A percentile compares a stretch with the other conserved stretches of the same genome.
Evolutionary conservation across 2,329 filamentous ascomycete species (phyloP).

Genomic region (Cladosporium sp.): DNA sequence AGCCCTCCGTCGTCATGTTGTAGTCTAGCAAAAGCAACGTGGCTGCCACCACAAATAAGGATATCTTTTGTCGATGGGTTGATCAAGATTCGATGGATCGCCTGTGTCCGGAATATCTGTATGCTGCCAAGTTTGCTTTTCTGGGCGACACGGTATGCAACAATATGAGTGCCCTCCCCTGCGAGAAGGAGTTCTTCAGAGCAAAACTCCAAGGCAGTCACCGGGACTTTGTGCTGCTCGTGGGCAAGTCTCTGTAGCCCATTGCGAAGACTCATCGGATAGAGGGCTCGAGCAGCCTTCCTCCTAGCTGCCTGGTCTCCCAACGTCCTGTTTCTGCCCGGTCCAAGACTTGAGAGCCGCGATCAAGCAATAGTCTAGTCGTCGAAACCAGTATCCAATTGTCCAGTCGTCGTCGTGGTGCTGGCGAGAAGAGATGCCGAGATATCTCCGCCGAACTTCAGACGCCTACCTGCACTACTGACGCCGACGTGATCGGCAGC

Average conservation of each 20-base stretch:
- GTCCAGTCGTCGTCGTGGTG: too few species aligned
- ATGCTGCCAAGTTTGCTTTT: conserved; percentile 30
- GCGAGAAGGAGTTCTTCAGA: conserved; percentile 34
- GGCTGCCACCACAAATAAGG: conserved; percentile 68
- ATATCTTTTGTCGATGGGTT: conserved; percentile 32
- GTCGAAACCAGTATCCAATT: too few species aligned
- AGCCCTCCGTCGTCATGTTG: neutral
- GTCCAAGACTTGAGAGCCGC: too few species aligned
- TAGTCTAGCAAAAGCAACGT: conserved; percentile 33
- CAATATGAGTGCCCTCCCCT: conserved; percentile 42
- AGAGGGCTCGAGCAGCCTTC: neutral
- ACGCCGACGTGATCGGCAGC: too few species aligned
- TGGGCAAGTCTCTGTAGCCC: neutral
- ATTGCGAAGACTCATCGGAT: neutral
- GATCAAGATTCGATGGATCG: conserved; percentile 68
- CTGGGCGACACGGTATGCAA: conserved; percentile 32
- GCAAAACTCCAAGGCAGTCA: conserved; percentile 42
- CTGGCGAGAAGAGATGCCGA: too few species aligned
- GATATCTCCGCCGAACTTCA: too few species aligned
- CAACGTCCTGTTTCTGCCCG: too few species aligned
- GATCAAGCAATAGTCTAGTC: too few species aligned
- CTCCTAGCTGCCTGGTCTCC: too few species aligned
- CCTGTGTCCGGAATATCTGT: conserved; percentile 61
- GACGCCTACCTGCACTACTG: too few species aligned
- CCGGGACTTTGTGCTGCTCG: conserved; percentile 29